Evolutionary conservation across 129 eudicot species (phyloP).

Genomic region (carrot (Daucus carota)): DNA sequence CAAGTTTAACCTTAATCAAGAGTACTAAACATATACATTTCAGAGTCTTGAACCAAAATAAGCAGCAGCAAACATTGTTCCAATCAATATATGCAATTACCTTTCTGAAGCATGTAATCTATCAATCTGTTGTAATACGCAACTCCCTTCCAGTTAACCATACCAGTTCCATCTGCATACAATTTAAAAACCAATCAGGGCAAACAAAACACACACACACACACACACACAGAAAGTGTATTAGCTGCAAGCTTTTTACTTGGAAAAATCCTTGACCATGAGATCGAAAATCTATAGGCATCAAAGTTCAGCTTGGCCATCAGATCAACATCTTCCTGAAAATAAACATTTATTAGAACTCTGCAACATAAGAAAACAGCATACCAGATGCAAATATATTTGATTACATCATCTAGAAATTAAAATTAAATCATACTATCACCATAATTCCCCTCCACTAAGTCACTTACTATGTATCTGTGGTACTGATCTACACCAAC

Average conservation of each 20-base stretch:
- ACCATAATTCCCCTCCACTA: background rate
- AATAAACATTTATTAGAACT: too few relatives aligned
- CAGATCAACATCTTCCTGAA: slow-evolving; percentile 73
- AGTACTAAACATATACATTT: too few relatives aligned
- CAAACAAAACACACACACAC: slow-evolving; percentile 7
- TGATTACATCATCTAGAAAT: too few relatives aligned
- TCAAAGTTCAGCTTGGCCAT: slow-evolving; percentile 73
- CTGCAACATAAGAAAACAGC: too few relatives aligned
- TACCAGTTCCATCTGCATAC: slow-evolving; percentile 58
- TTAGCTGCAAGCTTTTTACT: slow-evolving; percentile 21
- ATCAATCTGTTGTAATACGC: slow-evolving; percentile 72
- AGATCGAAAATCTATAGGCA: slow-evolving; percentile 88
- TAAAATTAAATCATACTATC: too few relatives aligned
- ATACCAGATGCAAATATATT: too few relatives aligned
- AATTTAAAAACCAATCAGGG: background rate
- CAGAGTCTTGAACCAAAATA: too few relatives aligned
- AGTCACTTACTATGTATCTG: slow-evolving; percentile 65
- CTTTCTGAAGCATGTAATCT: slow-evolving; percentile 62
- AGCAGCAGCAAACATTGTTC: background rate
- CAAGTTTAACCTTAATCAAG: too few relatives aligned
- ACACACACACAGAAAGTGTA: background rate
- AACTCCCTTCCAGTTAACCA: slow-evolving; percentile 71
- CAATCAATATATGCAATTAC: slow-evolving; percentile 14
- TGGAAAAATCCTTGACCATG: slow-evolving; percentile 86
- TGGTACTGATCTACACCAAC: slow-evolving; percentile 80